Conservation (phyloP, 192 early-diverging fungal species). For the Geranomyces variabilis region DNA sequence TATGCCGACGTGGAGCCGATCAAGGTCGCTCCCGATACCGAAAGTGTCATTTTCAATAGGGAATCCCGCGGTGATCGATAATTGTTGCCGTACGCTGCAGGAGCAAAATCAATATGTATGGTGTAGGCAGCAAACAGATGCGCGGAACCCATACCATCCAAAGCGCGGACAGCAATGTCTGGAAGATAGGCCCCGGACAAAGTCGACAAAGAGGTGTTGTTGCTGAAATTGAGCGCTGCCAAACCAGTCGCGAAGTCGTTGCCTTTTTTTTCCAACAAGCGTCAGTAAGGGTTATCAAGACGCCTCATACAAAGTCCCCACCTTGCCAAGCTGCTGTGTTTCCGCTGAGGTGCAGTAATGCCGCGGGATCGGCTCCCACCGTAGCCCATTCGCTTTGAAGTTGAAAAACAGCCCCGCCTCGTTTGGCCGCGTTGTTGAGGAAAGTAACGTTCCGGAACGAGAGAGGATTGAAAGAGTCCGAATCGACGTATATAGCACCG, state of each 20-base stretch:
- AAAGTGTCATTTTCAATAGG: background rate
- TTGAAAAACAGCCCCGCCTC: slow-evolving; percentile 27
- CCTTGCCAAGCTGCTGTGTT: slow-evolving; percentile 26
- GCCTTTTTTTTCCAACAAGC: background rate
- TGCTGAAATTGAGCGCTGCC: background rate
- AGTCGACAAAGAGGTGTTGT: background rate
- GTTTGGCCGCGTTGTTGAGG: slow-evolving; percentile 14
- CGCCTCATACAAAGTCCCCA: slow-evolving; percentile 5
- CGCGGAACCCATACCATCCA: slow-evolving; percentile 8
- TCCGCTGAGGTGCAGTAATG: background rate
- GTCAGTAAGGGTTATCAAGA: background rate
- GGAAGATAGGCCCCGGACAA: slow-evolving; percentile 10
- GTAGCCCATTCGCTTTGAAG: slow-evolving; percentile 14
- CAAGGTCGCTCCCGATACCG: background rate
- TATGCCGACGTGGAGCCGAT: background rate
- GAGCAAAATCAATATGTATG: no score
- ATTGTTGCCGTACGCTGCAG: background rate
- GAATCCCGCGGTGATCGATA: slow-evolving; percentile 3
- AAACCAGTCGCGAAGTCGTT: slow-evolving; percentile 26
- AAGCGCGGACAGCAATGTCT: slow-evolving; percentile 3
- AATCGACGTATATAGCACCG: slow-evolving; percentile 19
- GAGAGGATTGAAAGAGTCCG: background rate
- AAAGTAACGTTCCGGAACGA: slow-evolving; percentile 7
- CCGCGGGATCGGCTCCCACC: background rate
- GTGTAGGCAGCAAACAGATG: background rate